Percentiles rank a stretch among this genome's conserved stretches.
Conservation (phyloP, 2,329 filamentous ascomycete species). For the Sporothrix protearum region DNA sequence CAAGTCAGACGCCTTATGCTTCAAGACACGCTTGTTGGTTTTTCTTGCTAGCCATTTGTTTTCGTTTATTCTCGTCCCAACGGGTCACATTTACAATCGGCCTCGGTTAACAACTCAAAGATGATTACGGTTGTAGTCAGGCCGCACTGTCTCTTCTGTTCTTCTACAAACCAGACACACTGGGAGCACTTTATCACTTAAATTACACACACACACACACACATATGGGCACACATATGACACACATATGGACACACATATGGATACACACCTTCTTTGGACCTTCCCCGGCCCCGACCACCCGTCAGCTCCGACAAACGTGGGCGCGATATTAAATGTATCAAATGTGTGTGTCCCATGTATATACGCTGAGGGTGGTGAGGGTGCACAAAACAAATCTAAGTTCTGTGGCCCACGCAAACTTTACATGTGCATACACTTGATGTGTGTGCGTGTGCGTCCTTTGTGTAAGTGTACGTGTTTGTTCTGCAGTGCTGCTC, state of each 20-base stretch:
- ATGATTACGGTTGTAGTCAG: not conserved
- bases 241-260: not conserved
- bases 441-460: not conserved
- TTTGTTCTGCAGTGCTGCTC: not conserved
- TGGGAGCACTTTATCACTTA: not conserved
- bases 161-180: conserved; percentile 3
- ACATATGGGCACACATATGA: not conserved
- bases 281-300: conserved; percentile 8
- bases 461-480: not conserved
- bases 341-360: not conserved
- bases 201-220: not conserved
- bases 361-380: not conserved
- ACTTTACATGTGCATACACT: not conserved
- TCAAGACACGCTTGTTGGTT: not conserved
- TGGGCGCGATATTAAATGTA: not conserved
- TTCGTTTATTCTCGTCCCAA: not conserved
- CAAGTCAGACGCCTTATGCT: not conserved
- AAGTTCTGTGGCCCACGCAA: not conserved
- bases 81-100: not conserved
- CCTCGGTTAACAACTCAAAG: not conserved
- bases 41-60: not conserved
- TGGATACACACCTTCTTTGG: not conserved
- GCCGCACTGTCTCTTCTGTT: not conserved
- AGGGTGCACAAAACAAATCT: not conserved
- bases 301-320: conserved; percentile 15